A percentile compares a stretch with the other conserved stretches of the same genome.
Evolutionary conservation across 352 stramenopile species (phyloP).

Genomic region (Pythium rhizo-oryzae): DNA sequence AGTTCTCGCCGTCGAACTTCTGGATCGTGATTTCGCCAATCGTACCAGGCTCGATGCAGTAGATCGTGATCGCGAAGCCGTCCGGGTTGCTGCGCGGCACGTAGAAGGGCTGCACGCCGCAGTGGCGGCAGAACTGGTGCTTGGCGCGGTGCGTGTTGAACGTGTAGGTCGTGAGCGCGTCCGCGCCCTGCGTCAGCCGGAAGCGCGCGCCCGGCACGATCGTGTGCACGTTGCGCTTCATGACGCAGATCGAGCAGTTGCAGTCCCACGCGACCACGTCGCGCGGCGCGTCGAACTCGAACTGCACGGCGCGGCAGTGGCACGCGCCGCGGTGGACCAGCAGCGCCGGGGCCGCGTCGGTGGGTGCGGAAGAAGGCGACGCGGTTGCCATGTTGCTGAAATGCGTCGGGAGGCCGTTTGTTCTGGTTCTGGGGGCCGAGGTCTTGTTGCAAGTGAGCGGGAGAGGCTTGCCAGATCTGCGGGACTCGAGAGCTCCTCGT

Average conservation of each 20-base stretch:
- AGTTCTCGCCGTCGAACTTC: slow-evolving; percentile 79
- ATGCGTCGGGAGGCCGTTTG: no score
- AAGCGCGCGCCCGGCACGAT: slow-evolving; percentile 67
- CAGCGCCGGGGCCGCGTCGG: slow-evolving; percentile 3
- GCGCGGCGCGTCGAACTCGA: slow-evolving; percentile 63
- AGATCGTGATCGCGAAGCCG: slow-evolving; percentile 70
- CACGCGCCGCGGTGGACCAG: slow-evolving; percentile 55
- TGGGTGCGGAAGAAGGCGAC: neutral
- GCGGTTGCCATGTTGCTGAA: no score
- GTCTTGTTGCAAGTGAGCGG: neutral
- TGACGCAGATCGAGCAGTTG: slow-evolving; percentile 86
- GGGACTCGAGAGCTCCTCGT: neutral
- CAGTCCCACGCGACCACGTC: slow-evolving; percentile 69
- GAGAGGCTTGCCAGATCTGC: no score
- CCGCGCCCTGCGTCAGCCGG: slow-evolving; percentile 43
- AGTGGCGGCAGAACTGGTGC: slow-evolving; percentile 82
- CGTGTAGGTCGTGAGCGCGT: slow-evolving; percentile 72
- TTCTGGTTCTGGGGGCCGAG: no score
- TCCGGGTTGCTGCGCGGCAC: slow-evolving; percentile 83
- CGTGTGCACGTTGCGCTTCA: slow-evolving; percentile 80
- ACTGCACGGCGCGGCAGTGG: slow-evolving; percentile 73
- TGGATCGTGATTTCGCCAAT: slow-evolving; percentile 58
- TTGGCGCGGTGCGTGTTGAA: slow-evolving; percentile 82
- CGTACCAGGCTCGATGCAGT: slow-evolving; percentile 59
- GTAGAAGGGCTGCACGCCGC: slow-evolving; percentile 84